These are phyloP conservation scores for Micractinium conductrix DNA, from an alignment of 139 green algal genomes.

Conservation along the genomic window DNA sequence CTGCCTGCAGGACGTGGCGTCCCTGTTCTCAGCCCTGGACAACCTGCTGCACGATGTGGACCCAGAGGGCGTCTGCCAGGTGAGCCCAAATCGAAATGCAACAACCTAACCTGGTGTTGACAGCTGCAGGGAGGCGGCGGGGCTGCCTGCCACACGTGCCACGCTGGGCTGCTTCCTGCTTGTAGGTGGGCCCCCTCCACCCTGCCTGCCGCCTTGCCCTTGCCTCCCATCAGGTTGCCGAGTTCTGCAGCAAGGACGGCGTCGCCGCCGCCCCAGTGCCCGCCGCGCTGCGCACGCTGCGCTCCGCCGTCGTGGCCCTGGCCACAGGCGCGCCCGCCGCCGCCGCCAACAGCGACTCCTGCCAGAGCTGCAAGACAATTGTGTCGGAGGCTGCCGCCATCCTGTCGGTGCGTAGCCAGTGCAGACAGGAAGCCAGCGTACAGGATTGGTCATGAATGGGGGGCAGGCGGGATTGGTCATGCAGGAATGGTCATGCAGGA, in stretches of 20 bases:
- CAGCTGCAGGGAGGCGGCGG: too few species aligned
- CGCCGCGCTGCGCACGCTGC: not conserved
- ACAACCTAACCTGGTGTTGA: not conserved
- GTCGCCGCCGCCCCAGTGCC: not conserved
- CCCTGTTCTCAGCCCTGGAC: slow-evolving; percentile 42
- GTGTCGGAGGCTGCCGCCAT: slow-evolving; percentile 42
- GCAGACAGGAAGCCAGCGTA: not conserved
- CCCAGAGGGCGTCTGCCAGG: slow-evolving; percentile 27
- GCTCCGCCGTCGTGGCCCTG: not conserved
- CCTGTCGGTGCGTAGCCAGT: slow-evolving; percentile 29
- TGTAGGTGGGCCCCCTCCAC: too few species aligned
- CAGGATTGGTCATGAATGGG: not conserved
- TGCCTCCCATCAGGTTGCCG: slow-evolving; percentile 1
- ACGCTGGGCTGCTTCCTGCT: not conserved
- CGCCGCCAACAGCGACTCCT: not conserved
- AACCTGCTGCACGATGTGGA: slow-evolving; percentile 49
- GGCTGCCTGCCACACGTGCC: too few species aligned
- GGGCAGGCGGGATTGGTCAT: too few species aligned
- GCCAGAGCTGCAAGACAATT: slow-evolving; percentile 46
- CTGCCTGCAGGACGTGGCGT: slow-evolving; percentile 27
- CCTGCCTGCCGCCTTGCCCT: not conserved
- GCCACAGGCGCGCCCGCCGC: not conserved
- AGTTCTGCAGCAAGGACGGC: slow-evolving; percentile 25
- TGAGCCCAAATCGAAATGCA: not conserved
- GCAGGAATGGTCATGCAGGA: too few species aligned